Evolutionary conservation across 176 grass and related monocot genomes (phyloP), one percentile per base, ranked within the genome.

Genomic region (Alloteropsis semialata): DNA sequence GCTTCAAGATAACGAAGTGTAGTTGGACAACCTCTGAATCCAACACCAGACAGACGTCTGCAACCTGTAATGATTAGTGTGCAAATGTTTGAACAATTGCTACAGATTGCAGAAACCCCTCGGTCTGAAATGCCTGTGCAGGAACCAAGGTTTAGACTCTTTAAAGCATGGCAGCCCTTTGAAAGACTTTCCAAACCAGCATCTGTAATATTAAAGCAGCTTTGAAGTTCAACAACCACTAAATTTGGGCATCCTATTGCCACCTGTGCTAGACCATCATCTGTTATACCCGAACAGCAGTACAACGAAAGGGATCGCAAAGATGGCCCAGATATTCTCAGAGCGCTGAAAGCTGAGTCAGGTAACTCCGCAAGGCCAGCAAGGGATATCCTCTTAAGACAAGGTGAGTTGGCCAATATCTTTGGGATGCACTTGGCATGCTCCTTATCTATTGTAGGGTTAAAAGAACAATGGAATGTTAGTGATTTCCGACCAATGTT

Each of bases 291-390:
- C 65, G 84, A 89, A 84, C 95, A 98, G 34, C 79, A 91, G 82
- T 98, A 98, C 69, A 98, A 79, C 60, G 92, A 95, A 76, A 98
- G 90, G 21, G 89, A 98, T 55, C 8, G 79, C 41, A 98, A 80
- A 69, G 65, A 89, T 59, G 87, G 76, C 65, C 90, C 85, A 65
- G 70, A 88, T 66, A 87, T 28, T 81, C 49, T 84, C 51, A 98
- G 65, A n/a, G 56, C 11, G 2, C 43, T 28, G 29, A 94, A 75
- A 57, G 92, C 82, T 72, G 75, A 80, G 80, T 95, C 90, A 74
- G 96, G 84, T 55, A 98, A 61, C 74, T 95, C 90, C 49, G 45
- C 73, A 72, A 94, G 73, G 13, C 88, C 88, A 4, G 74, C 79
- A 76, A 95, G 53, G 66, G 96, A 98, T 76, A 95, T 54, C 73